A percentile compares a stretch with the other conserved stretches of the same genome.
Conservation (phyloP, 345 rosid genomes). For the Ailanthus altissimus region DNA sequence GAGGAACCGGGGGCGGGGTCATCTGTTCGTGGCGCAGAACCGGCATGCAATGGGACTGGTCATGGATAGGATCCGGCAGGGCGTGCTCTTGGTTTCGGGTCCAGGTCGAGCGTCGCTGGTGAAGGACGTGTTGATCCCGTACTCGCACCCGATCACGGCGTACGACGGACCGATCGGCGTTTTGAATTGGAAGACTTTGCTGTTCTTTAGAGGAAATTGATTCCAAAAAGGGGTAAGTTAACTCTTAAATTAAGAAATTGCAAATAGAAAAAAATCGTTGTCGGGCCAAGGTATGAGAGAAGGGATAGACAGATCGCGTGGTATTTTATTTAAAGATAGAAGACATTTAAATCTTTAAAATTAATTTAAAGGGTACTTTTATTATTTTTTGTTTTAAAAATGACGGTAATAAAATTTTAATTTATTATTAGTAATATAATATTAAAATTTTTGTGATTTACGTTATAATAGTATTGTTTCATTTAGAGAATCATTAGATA, state of each 20-base stretch:
- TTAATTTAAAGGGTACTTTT: too few relatives aligned
- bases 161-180: slow-evolving; percentile 67
- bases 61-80: slow-evolving; percentile 33
- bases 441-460: too few relatives aligned
- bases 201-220: slow-evolving; percentile 96
- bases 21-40: slow-evolving; percentile 79
- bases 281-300: too few relatives aligned
- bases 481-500: too few relatives aligned
- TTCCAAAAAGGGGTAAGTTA: slow-evolving; percentile 73
- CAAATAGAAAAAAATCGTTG: too few relatives aligned
- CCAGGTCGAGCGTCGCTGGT: slow-evolving; percentile 83
- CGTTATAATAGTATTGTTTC: too few relatives aligned
- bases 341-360: too few relatives aligned
- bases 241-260: neutral
- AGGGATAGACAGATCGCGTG: too few relatives aligned
- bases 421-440: too few relatives aligned
- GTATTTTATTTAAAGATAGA: too few relatives aligned
- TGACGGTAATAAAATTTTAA: too few relatives aligned
- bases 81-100: slow-evolving; percentile 68
- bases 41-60: slow-evolving; percentile 79
- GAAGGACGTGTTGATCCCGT: slow-evolving; percentile 83
- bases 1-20: slow-evolving; percentile 74
- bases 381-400: too few relatives aligned
- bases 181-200: slow-evolving; percentile 55
- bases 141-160: slow-evolving; percentile 17